These are phyloP conservation scores for Leccinum pachyderme DNA, from an alignment of 1,284 basidiomycete genomes.

Conservation along the genomic window DNA sequence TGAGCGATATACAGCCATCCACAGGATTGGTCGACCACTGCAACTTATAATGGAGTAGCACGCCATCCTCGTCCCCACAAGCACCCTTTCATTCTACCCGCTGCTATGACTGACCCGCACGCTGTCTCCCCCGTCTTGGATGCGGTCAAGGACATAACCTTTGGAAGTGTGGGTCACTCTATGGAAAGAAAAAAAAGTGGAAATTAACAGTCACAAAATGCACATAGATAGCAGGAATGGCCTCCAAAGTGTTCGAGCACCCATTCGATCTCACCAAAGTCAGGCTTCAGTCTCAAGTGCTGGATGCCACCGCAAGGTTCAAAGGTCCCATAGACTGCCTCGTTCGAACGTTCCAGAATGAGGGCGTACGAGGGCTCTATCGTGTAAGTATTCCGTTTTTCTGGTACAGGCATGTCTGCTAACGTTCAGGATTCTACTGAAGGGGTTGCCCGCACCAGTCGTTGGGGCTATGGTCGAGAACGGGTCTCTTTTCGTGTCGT, in stretches of 20 bases:
- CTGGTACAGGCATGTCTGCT: neutral
- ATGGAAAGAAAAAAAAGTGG: neutral
- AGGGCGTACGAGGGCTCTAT: constrained; percentile 84
- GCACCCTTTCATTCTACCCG: neutral
- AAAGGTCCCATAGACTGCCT: constrained; percentile 86
- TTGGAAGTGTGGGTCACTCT: constrained; percentile 45
- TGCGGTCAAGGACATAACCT: constrained; percentile 46
- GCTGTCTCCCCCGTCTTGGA: constrained; percentile 26
- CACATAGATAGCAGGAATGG: constrained; percentile 65
- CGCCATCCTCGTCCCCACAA: constrained; percentile 4
- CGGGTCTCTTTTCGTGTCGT: constrained; percentile 85
- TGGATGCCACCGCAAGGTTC: constrained; percentile 70
- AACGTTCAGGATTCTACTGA: neutral
- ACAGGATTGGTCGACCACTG: constrained; percentile 27
- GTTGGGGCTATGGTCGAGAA: constrained; percentile 93
- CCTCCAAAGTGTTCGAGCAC: constrained; percentile 70
- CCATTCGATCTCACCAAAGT: constrained; percentile 83
- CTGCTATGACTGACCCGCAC: constrained; percentile 23
- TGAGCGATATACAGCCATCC: constrained; percentile 13
- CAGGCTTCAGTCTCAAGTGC: constrained; percentile 82
- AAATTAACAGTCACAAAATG: constrained; percentile 1
- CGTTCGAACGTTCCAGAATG: constrained; percentile 72
- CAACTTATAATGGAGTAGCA: constrained; percentile 29
- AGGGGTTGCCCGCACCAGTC: constrained; percentile 93
- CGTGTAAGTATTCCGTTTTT: constrained; percentile 52